Conservation (phyloP, 192 early-diverging fungal genomes). For the Lunasporangiospora selenospora region DNA sequence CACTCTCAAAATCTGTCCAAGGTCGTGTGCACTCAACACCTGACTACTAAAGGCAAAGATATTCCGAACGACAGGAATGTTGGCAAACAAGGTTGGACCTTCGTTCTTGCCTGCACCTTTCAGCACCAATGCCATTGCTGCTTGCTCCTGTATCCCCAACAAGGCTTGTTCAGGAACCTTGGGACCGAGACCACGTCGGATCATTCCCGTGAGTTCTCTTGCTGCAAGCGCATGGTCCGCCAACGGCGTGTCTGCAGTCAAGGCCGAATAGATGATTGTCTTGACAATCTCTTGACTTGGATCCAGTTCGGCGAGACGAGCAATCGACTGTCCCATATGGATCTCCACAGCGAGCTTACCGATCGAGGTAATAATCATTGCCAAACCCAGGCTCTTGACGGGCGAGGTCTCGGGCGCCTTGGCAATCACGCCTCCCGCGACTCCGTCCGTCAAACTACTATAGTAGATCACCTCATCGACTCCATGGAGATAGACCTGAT, state of each 20-base stretch:
- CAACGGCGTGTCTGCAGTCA: neutral
- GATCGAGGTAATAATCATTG: constrained; percentile 14
- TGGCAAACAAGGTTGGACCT: neutral
- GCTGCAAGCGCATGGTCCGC: neutral
- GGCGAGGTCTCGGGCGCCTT: neutral
- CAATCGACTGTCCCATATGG: constrained; percentile 22
- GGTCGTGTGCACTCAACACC: constrained; percentile 10
- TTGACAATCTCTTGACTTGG: constrained; percentile 1
- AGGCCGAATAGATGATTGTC: constrained; percentile 15
- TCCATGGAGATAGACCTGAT: constrained; percentile 12
- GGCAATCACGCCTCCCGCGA: constrained; percentile 13
- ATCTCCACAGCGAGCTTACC: constrained; percentile 22
- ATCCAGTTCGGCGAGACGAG: constrained; percentile 14
- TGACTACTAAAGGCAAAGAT: constrained; percentile 25
- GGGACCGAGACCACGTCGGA: neutral
- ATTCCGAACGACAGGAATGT: constrained; percentile 12
- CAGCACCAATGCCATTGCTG: constrained; percentile 12
- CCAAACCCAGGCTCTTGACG: constrained; percentile 9
- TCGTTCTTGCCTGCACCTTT: constrained; percentile 6
- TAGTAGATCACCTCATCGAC: constrained; percentile 22
- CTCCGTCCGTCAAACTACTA: constrained; percentile 15
- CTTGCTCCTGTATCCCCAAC: neutral
- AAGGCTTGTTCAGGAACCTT: neutral
- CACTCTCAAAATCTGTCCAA: constrained; percentile 18
- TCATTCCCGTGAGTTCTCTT: constrained; percentile 12